Conservation (phyloP, 1,284 basidiomycete genomes). For the Pulchroboletus neoregius region DNA sequence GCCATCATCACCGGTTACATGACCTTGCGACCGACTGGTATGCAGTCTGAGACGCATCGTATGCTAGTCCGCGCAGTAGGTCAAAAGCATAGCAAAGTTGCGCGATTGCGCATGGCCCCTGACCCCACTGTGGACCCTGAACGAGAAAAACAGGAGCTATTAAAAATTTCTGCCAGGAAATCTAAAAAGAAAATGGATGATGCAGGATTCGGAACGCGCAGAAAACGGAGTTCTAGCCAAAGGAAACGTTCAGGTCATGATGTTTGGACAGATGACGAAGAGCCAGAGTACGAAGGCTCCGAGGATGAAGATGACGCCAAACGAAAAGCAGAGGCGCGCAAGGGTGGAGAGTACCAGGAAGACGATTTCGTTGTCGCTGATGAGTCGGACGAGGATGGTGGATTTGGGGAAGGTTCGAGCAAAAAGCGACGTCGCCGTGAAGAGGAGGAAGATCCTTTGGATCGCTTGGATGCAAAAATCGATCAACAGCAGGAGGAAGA, state of each 20-base stretch:
- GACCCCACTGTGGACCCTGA: constrained; percentile 72
- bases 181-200: constrained; percentile 50
- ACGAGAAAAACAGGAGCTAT: constrained; percentile 65
- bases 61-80: constrained; percentile 85
- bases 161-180: constrained; percentile 61
- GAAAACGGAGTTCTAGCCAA: constrained; percentile 45
- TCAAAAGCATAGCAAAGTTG: constrained; percentile 78
- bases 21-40: constrained; percentile 80
- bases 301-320: constrained; percentile 47
- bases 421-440: constrained; percentile 41
- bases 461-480: constrained; percentile 64
- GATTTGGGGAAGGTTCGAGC: constrained; percentile 33
- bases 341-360: constrained; percentile 65
- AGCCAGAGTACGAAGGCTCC: constrained; percentile 50
- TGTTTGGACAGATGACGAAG: constrained; percentile 61
- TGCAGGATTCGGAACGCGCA: constrained; percentile 43
- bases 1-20: constrained; percentile 80
- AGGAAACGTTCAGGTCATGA: constrained; percentile 45
- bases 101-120: constrained; percentile 69
- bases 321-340: constrained; percentile 41
- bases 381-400: constrained; percentile 63
- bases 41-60: constrained; percentile 86
- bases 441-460: constrained; percentile 55
- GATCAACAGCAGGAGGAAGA: constrained; percentile 49
- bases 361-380: constrained; percentile 81